phyloP scores from a whole-genome alignment of 1,139 yeast genomes.

The Scheffersomyces stambukii region DNA sequence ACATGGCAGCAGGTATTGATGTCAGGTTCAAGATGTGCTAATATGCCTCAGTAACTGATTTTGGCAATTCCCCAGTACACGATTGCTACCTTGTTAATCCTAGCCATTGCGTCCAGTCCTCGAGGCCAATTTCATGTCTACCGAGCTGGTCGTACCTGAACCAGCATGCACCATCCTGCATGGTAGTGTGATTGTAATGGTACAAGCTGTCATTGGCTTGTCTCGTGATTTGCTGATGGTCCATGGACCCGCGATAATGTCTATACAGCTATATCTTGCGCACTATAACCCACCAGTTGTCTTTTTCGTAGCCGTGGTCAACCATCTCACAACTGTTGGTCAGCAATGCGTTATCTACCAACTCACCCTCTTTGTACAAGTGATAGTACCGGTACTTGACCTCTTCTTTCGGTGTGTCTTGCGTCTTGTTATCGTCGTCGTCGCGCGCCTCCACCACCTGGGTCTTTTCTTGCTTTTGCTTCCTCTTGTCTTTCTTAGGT shows the following conservation, averaged over 20 bases:
- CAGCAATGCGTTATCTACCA: slow-evolving; percentile 57
- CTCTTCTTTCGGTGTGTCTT: slow-evolving; percentile 18
- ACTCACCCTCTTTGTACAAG: slow-evolving; percentile 77
- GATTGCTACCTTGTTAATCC: no score
- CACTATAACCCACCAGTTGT: slow-evolving; percentile 80
- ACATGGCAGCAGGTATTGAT: slow-evolving; percentile 22
- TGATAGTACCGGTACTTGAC: slow-evolving; percentile 87
- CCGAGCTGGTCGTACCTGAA: no score
- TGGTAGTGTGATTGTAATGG: no score
- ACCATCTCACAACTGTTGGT: slow-evolving; percentile 67
- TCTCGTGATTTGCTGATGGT: no score
- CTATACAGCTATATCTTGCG: slow-evolving; percentile 12
- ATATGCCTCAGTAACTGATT: not conserved
- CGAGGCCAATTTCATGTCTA: no score
- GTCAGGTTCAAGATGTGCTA: slow-evolving; percentile 1
- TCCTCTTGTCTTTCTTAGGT: slow-evolving; percentile 20
- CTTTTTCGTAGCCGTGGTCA: slow-evolving; percentile 81
- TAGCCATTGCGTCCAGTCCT: no score
- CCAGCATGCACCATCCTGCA: no score
- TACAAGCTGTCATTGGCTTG: no score
- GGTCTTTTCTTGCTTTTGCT: slow-evolving; percentile 4
- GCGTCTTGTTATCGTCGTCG: slow-evolving; percentile 13
- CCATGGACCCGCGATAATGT: no score
- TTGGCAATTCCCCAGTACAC: no score
- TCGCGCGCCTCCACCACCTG: slow-evolving; percentile 5